Conservation (phyloP, 495 filamentous ascomycete genomes). For the Aspergillus bertholletiae region DNA sequence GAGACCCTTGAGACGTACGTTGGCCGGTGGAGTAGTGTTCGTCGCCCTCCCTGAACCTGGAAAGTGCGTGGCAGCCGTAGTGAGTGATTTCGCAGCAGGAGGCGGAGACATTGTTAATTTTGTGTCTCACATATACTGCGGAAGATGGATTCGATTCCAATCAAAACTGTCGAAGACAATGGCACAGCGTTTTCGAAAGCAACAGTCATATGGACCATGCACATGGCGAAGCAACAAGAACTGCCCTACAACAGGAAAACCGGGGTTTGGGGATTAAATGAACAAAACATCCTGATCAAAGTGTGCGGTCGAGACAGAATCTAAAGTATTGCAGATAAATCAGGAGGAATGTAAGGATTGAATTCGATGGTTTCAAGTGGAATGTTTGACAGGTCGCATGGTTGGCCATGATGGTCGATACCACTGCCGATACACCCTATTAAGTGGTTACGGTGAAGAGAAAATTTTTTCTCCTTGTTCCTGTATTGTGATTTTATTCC, state of each 20-base stretch:
- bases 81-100: slow-evolving; percentile 20
- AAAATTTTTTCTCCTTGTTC: neutral
- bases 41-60: slow-evolving; percentile 34
- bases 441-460: neutral
- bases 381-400: slow-evolving; percentile 18
- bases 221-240: neutral
- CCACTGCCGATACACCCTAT: neutral
- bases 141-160: neutral
- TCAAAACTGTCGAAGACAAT: neutral
- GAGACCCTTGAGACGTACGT: slow-evolving; percentile 24
- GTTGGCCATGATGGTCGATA: neutral
- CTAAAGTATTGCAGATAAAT: slow-evolving; percentile 3
- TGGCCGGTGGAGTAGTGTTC: slow-evolving; percentile 31
- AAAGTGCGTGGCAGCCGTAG: slow-evolving; percentile 39
- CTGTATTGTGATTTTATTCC: neutral
- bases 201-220: neutral
- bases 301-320: slow-evolving; percentile 3
- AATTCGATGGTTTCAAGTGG: slow-evolving; percentile 15
- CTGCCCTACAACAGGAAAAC: neutral
- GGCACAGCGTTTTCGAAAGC: neutral
- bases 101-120: slow-evolving; percentile 16
- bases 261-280: neutral
- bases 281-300: neutral
- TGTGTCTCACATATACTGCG: neutral
- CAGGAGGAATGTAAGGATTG: slow-evolving; percentile 13